These are phyloP conservation scores for Trametes meyenii DNA, from an alignment of 768 basidiomycete species.

Conservation along the genomic window DNA sequence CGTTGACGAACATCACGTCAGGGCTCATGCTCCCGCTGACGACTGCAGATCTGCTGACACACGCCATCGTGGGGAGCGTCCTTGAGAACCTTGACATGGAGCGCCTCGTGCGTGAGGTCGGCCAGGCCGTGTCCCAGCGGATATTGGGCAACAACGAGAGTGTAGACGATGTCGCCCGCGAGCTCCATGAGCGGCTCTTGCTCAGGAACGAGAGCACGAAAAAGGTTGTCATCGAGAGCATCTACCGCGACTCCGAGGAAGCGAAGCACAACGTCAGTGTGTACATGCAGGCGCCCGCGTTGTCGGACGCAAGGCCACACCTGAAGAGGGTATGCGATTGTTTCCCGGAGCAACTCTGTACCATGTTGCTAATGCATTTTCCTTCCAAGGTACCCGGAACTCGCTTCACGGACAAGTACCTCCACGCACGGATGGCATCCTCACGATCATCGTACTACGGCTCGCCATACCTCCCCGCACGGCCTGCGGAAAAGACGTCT, in stretches of 20 bases:
- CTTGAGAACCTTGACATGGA: slow-evolving; percentile 99
- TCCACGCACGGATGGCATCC: slow-evolving; percentile 67
- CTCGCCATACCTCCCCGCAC: slow-evolving; percentile 48
- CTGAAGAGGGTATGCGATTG: slow-evolving; percentile 68
- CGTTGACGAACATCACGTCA: slow-evolving; percentile 89
- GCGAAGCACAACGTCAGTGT: slow-evolving; percentile 87
- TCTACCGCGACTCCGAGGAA: slow-evolving; percentile 91
- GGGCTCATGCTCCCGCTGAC: slow-evolving; percentile 96
- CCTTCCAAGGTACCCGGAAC: slow-evolving; percentile 80
- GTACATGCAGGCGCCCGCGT: slow-evolving; percentile 71
- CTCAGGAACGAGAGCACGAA: slow-evolving; percentile 96
- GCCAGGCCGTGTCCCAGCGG: slow-evolving; percentile 88
- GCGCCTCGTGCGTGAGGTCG: slow-evolving; percentile 91
- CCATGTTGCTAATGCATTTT: slow-evolving; percentile 8
- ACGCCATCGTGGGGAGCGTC: slow-evolving; percentile 96
- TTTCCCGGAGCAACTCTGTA: background rate
- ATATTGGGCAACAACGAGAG: slow-evolving; percentile 93
- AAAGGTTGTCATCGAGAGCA: slow-evolving; percentile 94
- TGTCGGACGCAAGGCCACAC: slow-evolving; percentile 73
- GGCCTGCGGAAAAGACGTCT: slow-evolving; percentile 30
- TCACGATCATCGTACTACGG: slow-evolving; percentile 54
- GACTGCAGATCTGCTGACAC: slow-evolving; percentile 90
- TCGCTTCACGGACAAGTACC: slow-evolving; percentile 96
- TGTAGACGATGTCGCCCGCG: slow-evolving; percentile 94
- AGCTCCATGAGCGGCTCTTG: slow-evolving; percentile 88